Conservation (phyloP, 2,329 filamentous ascomycete genomes). For the Alternaria sp. region DNA sequence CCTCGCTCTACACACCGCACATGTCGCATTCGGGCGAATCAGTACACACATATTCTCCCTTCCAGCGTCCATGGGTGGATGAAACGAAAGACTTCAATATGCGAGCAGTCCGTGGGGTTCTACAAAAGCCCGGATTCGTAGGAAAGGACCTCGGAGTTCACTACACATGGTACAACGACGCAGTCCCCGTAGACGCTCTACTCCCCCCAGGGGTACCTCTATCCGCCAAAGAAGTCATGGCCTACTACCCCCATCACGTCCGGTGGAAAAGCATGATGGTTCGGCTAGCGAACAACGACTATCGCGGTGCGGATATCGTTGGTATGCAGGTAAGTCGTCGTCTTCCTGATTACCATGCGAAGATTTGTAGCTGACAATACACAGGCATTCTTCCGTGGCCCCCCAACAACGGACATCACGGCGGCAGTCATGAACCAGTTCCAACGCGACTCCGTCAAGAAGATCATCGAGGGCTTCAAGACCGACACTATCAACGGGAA, state of each 20-base stretch:
- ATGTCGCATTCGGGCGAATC: conserved; percentile 1
- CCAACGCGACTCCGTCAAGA: conserved; percentile 21
- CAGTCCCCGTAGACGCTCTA: conserved; percentile 25
- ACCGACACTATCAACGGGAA: conserved; percentile 14
- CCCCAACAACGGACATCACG: conserved; percentile 4
- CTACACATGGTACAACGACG: conserved; percentile 29
- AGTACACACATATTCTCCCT: conserved; percentile 2
- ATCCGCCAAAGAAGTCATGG: conserved; percentile 32
- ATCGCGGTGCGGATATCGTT: conserved; percentile 24
- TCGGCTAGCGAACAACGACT: conserved; percentile 30
- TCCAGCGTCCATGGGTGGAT: conserved; percentile 24
- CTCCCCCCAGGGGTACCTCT: conserved; percentile 35
- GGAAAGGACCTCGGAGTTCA: background rate
- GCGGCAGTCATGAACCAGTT: conserved; percentile 15
- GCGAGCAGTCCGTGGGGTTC: background rate
- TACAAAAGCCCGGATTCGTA: background rate
- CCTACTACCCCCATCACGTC: conserved; percentile 39
- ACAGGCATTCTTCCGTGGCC: conserved; percentile 27
- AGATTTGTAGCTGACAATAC: background rate
- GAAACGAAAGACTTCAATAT: conserved; percentile 27
- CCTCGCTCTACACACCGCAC: background rate
- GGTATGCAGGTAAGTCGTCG: conserved; percentile 23
- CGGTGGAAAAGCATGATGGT: conserved; percentile 30
- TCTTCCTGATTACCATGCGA: background rate
- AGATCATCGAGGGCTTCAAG: conserved; percentile 15